These are phyloP conservation scores for Ballota nigra DNA, from an alignment of 257 asterid species.

Conservation along the genomic window DNA sequence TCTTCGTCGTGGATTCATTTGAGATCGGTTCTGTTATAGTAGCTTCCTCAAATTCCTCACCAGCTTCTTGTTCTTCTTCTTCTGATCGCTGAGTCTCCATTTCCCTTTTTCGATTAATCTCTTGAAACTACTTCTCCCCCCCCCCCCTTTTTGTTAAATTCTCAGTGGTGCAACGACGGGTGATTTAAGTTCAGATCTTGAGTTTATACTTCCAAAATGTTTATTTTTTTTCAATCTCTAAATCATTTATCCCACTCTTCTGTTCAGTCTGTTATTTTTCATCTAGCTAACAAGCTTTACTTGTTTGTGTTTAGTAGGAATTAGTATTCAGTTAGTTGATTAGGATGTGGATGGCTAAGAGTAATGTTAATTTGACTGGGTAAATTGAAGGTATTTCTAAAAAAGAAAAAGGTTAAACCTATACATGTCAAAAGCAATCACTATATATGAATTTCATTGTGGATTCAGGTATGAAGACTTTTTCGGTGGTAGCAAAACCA, in stretches of 20 bases:
- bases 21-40: slow-evolving; percentile 90
- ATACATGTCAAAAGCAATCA: too few relatives aligned
- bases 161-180: slow-evolving; percentile 5
- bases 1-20: slow-evolving; percentile 86
- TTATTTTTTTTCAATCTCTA: slow-evolving; percentile 4
- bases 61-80: slow-evolving; percentile 67
- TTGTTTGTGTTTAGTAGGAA: slow-evolving; percentile 11
- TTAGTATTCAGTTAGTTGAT: slow-evolving; percentile 19
- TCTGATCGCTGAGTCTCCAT: slow-evolving; percentile 70
- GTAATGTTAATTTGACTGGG: slow-evolving; percentile 26
- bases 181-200: slow-evolving; percentile 40
- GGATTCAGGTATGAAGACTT: slow-evolving; percentile 72
- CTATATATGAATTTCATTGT: too few relatives aligned
- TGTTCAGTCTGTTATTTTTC: slow-evolving; percentile 26
- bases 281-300: not conserved
- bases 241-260: not conserved
- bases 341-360: slow-evolving; percentile 19
- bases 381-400: slow-evolving; percentile 4
- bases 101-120: slow-evolving; percentile 19
- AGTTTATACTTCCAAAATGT: slow-evolving; percentile 19
- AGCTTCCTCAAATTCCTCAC: slow-evolving; percentile 72
- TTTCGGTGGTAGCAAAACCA: slow-evolving; percentile 49
- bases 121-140: slow-evolving; percentile 29
- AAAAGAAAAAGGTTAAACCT: too few relatives aligned
- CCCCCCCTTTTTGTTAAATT: not conserved